Conservation (phyloP, 148 eudicot species). For the Chenopodium album region DNA sequence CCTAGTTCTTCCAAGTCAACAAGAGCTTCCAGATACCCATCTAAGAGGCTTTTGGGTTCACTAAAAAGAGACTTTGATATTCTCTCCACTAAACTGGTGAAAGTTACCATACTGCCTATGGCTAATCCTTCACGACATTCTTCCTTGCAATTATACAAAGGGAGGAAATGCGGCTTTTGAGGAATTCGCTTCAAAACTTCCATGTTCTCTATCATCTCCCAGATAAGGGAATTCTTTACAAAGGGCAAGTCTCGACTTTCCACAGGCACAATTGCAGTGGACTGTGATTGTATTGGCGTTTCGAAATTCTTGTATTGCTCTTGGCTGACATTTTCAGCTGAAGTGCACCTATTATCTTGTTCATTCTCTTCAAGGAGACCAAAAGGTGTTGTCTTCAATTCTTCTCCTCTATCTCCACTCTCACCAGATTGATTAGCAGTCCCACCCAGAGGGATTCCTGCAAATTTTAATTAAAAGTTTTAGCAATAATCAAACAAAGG, state of each 20-base stretch:
- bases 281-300: constrained; percentile 21
- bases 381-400: constrained; percentile 1
- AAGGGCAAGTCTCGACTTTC: constrained; percentile 43
- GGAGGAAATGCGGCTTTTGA: constrained; percentile 76
- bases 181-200: constrained; percentile 60
- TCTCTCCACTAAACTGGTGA: constrained; percentile 51
- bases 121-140: constrained; percentile 81
- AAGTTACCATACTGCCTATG: constrained; percentile 80
- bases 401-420: constrained; percentile 17
- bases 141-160: constrained; percentile 47
- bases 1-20: constrained; percentile 66
- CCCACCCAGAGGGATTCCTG: constrained; percentile 28
- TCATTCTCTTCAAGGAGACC: constrained; percentile 26
- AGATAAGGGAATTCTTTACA: constrained; percentile 44
- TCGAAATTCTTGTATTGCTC: constrained; percentile 21
- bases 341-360: constrained; percentile 6
- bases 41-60: constrained; percentile 44
- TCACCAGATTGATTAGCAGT: constrained; percentile 27
- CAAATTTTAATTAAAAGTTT: constrained; percentile 5
- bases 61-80: constrained; percentile 39
- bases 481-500: not conserved
- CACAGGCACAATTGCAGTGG: constrained; percentile 32
- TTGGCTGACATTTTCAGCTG: constrained; percentile 20
- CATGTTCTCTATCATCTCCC: constrained; percentile 65
- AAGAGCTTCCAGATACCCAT: constrained; percentile 64